phyloP scores from a whole-genome alignment of 768 basidiomycete genomes.

The Tricholomella constricta region DNA sequence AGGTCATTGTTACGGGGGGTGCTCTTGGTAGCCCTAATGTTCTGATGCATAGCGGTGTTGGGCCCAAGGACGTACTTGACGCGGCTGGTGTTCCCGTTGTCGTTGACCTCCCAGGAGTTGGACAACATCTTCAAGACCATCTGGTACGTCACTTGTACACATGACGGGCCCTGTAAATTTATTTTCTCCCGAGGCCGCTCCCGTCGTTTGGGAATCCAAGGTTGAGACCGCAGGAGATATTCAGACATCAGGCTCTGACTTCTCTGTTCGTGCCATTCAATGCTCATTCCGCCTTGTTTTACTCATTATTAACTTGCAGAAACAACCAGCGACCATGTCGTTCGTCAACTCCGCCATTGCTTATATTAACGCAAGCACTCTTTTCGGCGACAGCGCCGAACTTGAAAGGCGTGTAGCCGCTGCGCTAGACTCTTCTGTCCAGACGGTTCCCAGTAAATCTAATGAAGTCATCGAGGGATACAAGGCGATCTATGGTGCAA shows the following conservation, averaged over 20 bases:
- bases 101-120: slow-evolving; percentile 58
- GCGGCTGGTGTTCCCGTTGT: slow-evolving; percentile 46
- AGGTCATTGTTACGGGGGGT: slow-evolving; percentile 51
- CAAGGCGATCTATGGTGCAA: slow-evolving; percentile 53
- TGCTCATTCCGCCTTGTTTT: not conserved
- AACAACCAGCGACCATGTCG: slow-evolving; percentile 44
- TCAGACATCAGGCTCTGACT: slow-evolving; percentile 26
- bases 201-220: slow-evolving; percentile 15
- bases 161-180: not conserved
- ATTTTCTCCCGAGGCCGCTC: slow-evolving; percentile 7
- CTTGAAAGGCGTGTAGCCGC: slow-evolving; percentile 3
- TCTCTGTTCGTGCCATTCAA: slow-evolving; percentile 25
- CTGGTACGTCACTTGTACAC: slow-evolving; percentile 23
- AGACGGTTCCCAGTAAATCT: slow-evolving; percentile 13
- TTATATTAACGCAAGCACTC: slow-evolving; percentile 54
- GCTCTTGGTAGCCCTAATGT: slow-evolving; percentile 55
- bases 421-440: slow-evolving; percentile 7
- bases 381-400: slow-evolving; percentile 36
- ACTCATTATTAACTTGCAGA: slow-evolving; percentile 15
- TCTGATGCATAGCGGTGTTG: slow-evolving; percentile 59
- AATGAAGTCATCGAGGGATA: slow-evolving; percentile 38
- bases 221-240: slow-evolving; percentile 38
- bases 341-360: slow-evolving; percentile 66
- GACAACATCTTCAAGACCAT: slow-evolving; percentile 59
- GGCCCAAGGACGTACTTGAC: slow-evolving; percentile 52